These are phyloP conservation scores for Rhizopus stolonifer DNA, from an alignment of 371 early-diverging fungal species.

Conservation along the genomic window DNA sequence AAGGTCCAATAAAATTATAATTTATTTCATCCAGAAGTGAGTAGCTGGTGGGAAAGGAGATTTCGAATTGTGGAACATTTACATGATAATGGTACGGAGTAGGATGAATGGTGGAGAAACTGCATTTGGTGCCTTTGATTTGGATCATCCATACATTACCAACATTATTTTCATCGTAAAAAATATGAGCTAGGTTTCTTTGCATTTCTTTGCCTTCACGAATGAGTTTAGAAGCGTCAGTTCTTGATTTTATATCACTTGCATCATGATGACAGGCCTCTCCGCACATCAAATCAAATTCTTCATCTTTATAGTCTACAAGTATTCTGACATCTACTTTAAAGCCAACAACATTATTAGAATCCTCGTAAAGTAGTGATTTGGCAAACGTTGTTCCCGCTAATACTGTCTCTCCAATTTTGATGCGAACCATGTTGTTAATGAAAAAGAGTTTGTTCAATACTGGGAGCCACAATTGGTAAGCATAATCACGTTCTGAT, in stretches of 20 bases:
- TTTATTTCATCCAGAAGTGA: constrained; percentile 4
- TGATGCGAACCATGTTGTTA: constrained; percentile 7
- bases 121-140: constrained; percentile 11
- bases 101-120: constrained; percentile 10
- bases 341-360: constrained; percentile 6
- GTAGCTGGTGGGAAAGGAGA: constrained; percentile 4
- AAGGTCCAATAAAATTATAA: neutral
- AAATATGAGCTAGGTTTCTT: neutral
- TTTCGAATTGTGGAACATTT: constrained; percentile 8
- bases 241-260: constrained; percentile 1
- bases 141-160: constrained; percentile 14
- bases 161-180: constrained; percentile 7
- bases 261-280: constrained; percentile 1
- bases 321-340: constrained; percentile 8
- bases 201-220: constrained; percentile 7
- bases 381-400: neutral
- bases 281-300: constrained; percentile 7
- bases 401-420: constrained; percentile 8
- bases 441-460: constrained; percentile 5
- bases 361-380: neutral
- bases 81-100: constrained; percentile 10
- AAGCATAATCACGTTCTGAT: constrained; percentile 4
- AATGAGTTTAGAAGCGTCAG: constrained; percentile 7
- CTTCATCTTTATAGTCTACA: constrained; percentile 3
- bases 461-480: constrained; percentile 5